Evolutionary conservation across 2,329 filamentous ascomycete genomes (phyloP).

Genomic region (Berkeleyomyces basicola): DNA sequence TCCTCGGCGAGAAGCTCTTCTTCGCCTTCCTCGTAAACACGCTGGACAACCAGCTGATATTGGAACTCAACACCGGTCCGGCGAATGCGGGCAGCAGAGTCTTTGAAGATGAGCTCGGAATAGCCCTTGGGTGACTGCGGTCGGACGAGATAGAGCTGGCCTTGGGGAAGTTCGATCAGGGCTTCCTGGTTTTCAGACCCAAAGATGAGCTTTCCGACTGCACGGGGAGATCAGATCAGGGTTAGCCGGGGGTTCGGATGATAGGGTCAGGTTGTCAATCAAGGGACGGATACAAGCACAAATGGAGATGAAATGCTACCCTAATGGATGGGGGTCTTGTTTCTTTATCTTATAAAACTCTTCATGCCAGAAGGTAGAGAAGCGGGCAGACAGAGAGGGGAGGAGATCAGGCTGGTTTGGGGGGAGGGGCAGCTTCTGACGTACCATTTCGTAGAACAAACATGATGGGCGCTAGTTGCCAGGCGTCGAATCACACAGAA

Average conservation of each 20-base stretch:
- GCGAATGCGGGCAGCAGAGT: conserved; percentile 81
- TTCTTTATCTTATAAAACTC: background rate
- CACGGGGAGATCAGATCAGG: background rate
- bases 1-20: conserved; percentile 82
- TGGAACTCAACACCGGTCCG: conserved; percentile 89
- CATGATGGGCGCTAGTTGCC: conserved; percentile 19
- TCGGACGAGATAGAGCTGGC: conserved; percentile 92
- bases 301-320: conserved; percentile 4
- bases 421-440: conserved; percentile 18
- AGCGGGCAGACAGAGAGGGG: background rate
- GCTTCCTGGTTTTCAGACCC: conserved; percentile 76
- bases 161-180: conserved; percentile 84
- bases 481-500: background rate
- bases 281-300: background rate
- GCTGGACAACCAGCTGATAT: conserved; percentile 90
- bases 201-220: conserved; percentile 87
- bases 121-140: conserved; percentile 93
- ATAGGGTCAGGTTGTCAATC: background rate
- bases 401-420: conserved; percentile 10
- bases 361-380: background rate
- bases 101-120: conserved; percentile 97
- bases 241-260: conserved; percentile 11
- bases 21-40: conserved; percentile 94
- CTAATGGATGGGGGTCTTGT: background rate
- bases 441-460: conserved; percentile 30